phyloP scores from a whole-genome alignment of 2,329 filamentous ascomycete genomes.

The Epichloe sibirici region DNA sequence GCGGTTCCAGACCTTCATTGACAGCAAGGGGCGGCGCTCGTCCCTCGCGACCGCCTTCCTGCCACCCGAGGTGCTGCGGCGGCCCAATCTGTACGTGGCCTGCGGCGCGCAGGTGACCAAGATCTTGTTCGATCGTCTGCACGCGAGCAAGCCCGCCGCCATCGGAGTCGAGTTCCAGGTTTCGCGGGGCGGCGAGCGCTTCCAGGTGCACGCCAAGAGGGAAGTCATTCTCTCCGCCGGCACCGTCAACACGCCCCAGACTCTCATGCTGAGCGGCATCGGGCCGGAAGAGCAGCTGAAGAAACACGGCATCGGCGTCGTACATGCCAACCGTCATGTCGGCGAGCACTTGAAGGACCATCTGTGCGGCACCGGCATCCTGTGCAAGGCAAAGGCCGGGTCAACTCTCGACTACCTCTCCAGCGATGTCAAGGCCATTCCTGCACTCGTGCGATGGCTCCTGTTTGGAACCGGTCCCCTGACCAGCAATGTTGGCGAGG shows the following conservation, averaged over 20 bases:
- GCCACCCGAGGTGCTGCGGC: conserved; percentile 6
- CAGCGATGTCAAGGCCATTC: conserved; percentile 8
- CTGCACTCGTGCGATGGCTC: conserved; percentile 8
- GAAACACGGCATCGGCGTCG: conserved; percentile 16
- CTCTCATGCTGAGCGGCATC: conserved; percentile 5
- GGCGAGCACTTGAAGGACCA: conserved; percentile 36
- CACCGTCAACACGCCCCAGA: conserved; percentile 4
- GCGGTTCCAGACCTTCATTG: conserved; percentile 10
- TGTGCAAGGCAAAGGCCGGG: conserved; percentile 8
- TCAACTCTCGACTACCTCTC: conserved; percentile 9
- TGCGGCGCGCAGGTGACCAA: conserved; percentile 9
- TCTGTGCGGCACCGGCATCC: conserved; percentile 7
- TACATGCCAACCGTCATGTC: conserved; percentile 47
- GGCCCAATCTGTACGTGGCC: conserved; percentile 10
- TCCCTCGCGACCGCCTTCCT: conserved; percentile 11
- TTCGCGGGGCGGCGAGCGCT: conserved; percentile 5
- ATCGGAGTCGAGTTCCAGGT: conserved; percentile 10
- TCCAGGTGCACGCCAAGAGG: conserved; percentile 18
- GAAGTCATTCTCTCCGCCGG: conserved; percentile 6
- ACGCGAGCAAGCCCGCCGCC: conserved; percentile 4
- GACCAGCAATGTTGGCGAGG: conserved; percentile 10
- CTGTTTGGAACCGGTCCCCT: conserved; percentile 9
- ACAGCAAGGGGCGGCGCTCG: conserved; percentile 9
- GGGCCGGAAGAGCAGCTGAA: conserved; percentile 2
- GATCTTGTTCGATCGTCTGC: conserved; percentile 9